Evolutionary conservation across 495 filamentous ascomycete species (phyloP), one percentile per base, ranked within the genome.

Genomic region (Saxophila tyrrhenica): DNA sequence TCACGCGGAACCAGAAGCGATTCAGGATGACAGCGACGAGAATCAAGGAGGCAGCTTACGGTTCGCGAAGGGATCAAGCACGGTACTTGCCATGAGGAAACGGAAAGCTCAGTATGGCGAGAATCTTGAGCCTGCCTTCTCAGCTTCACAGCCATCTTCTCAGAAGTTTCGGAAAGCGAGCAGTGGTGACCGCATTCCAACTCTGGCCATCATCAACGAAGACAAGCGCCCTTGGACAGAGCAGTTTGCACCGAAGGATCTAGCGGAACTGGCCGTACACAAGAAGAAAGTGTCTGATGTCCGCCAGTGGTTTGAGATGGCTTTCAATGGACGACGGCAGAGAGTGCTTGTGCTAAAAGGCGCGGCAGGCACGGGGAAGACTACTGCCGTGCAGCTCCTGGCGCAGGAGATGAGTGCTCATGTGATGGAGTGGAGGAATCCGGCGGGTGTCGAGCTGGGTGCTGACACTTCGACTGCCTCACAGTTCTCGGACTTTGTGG

Each of bases 211-310:
- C 66, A 50, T 55, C 62, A 35, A 61, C 21, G 49, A 58, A 21
- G 71, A 72, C 48, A 54, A 45, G 16, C 61, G 73, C 49, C 89
- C 94, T 1, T 99, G 94, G 94, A 82, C 84, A 16, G 88, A 96
- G 60, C 78, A 80, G 61, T 97, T 85, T 65, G 79, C 74, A 1
- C 94, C 94, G 0, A 56, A 64, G 1, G 78, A 76, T 56, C 56
- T 94, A n/a, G 80, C 82, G 25, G 89, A 95, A 67, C 73, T 97
- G 51, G 91, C 84, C 0, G 89, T 97, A 32, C 87, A 99, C 64
- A 95, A 89, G 69, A 86, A 76, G 62, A 99, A 99, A 69, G 89
- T 97, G 20, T 70, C 77, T 16, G 90, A 96, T 69, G 89, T 97
- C 17, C 75, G 78, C 45, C 73, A 63, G 32, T 97, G 94, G 92